These are phyloP conservation scores for Calycina herbarum DNA, from an alignment of 2,329 filamentous ascomycete species.

Conservation along the genomic window DNA sequence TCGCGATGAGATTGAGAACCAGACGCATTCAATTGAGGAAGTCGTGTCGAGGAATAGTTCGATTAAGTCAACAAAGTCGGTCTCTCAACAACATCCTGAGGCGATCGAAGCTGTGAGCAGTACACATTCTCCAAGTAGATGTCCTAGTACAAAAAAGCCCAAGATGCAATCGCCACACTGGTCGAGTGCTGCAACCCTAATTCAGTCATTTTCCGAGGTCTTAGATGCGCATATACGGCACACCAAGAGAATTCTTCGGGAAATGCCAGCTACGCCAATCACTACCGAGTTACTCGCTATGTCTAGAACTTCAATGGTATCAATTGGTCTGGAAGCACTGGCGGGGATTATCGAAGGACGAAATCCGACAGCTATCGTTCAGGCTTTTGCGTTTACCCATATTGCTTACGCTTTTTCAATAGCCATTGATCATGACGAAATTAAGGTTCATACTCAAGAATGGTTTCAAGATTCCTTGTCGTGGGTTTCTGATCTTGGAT, in stretches of 20 bases:
- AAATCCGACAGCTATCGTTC: slow-evolving; percentile 29
- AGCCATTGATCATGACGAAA: slow-evolving; percentile 24
- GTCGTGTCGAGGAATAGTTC: slow-evolving; percentile 9
- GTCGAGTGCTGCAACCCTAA: slow-evolving; percentile 22
- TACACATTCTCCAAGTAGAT: slow-evolving; percentile 23
- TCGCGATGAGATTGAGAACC: slow-evolving; percentile 13
- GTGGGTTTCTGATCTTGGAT: slow-evolving; percentile 24
- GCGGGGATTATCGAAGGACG: slow-evolving; percentile 29
- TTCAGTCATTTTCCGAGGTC: slow-evolving; percentile 30
- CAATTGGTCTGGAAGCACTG: slow-evolving; percentile 31
- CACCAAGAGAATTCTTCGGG: slow-evolving; percentile 24
- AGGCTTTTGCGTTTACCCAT: slow-evolving; percentile 33
- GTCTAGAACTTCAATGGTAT: slow-evolving; percentile 29
- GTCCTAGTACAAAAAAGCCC: slow-evolving; percentile 21
- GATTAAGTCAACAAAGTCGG: not conserved
- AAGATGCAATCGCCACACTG: slow-evolving; percentile 26
- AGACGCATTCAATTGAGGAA: slow-evolving; percentile 8
- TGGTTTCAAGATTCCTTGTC: slow-evolving; percentile 30
- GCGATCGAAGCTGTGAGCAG: slow-evolving; percentile 11
- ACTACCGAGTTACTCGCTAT: slow-evolving; percentile 27
- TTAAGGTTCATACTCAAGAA: slow-evolving; percentile 23
- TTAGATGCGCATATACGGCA: slow-evolving; percentile 29
- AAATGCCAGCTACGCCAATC: slow-evolving; percentile 23
- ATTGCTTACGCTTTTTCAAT: slow-evolving; percentile 31
- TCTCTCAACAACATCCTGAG: not conserved